Evolutionary conservation across 1,284 basidiomycete genomes (phyloP), one percentile per base, ranked within the genome.

Genomic region (Wallemia ichthyophaga): DNA sequence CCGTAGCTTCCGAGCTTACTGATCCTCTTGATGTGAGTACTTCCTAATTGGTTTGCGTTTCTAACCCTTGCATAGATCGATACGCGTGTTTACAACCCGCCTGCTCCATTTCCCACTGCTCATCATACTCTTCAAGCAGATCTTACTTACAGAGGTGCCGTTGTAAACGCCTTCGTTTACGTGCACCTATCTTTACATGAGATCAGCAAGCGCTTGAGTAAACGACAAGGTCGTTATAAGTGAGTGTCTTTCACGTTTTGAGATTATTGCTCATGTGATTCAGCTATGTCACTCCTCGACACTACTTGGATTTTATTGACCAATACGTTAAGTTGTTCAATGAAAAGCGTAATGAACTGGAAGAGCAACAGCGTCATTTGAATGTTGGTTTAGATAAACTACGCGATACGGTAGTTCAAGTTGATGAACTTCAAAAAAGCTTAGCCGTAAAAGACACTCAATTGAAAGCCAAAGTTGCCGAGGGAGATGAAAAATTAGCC

Each of bases 341-440:
- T 60, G 91, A 98, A 71, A 98, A 98, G 71, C 83, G 89, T n/a
- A 91, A 95, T 64, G 88, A 94, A 67, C 76, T 98, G 25, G 94
- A 98, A 69, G 94, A 99, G 68, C 91, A 99, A 69, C 95, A 98
- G 67, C 83, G 94, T 31, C 95, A 99, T 73, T 76, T 98, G 61
- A 92, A 99, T 67, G 88, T 98, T 62, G 94, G 94, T 64, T 79
- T 99, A 57, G 92, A 98, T 71, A 98, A 98, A 70, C 79, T 99
- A 24, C 82, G 81, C 37, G 87, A 91, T 61, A 99, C 94, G 0
- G 91, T 95, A 61, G 83, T 80, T 2, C 89, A 95, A 69, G 92
- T 98, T 33, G 91, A 95, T 69, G 86, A 96, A 66, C 76, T 99
- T 37, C 81, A 92, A 58, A 85, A 88, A 71, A 95, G 88, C 67